Base-by-base conservation (phyloP, 306 rosid species). In the Medicago ruthenica region DNA sequence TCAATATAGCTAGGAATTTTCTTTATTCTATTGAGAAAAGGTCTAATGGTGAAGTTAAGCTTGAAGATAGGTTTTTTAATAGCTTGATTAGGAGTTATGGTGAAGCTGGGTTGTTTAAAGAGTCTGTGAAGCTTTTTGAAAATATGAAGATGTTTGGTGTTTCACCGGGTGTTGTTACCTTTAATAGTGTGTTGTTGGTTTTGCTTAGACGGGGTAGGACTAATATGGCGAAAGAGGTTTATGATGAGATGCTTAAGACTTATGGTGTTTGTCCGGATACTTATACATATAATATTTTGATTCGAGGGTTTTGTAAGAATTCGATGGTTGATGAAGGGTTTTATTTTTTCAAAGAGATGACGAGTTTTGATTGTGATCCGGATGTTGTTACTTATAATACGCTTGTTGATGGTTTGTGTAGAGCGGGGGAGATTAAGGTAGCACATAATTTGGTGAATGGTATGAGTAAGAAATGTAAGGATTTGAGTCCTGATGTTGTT, bases 371-470 rank as follows among this genome's bases (percentile, higher is more conserved):
- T 21, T 89, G 93, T 18, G 78, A 86, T 21, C 93, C 98, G 0
- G 95, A 93, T 82, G 80, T 93, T 31, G 76, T 93, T 64, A 90
- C 97, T 0, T 93, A 90, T 44, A 93, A 93, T 54, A 86, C 95
- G 0, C 89, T 93, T 24, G 97, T 90, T 40, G 98, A 93, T 85
- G 98, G 98, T 62, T 78, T 93, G 86, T 93, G 98, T 78, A 84
- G 88, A 67, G 97, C 63, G 0, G 97, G 98, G 66, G 90, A 86
- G 85, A 88, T 89, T 21, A 74, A 62, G 31, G 76, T 71, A 5
- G 98, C 98, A 0, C 83, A 77, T 37, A 90, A 90, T 78, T 83
- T 93, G 75, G 90, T 89, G 67, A 85, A 86, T 78, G 98, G 93
- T 57, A 83, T 93, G 98, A 47, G 80, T 12, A 89, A 85, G 86